Percentiles rank a stretch among this genome's conserved stretches.
These are phyloP conservation scores for Pelargonium myrrhifolium DNA, from an alignment of 441 rosid genomes.

Conservation along the genomic window DNA sequence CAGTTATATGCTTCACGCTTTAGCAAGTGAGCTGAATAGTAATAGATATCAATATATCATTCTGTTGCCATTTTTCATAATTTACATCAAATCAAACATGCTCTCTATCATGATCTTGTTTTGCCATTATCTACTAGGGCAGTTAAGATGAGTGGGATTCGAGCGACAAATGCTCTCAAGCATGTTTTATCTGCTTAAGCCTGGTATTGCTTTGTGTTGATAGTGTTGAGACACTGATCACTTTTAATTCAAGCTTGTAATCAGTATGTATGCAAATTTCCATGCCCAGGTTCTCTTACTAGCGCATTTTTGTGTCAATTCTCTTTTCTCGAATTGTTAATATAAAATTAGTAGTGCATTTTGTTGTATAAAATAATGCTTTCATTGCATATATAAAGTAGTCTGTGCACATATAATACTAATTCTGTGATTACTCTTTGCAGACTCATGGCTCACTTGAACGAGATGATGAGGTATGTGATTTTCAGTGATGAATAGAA, in stretches of 20 bases:
- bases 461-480: slow-evolving; percentile 86
- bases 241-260: not conserved
- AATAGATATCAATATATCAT: not conserved
- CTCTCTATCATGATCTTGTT: not conserved
- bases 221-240: not conserved
- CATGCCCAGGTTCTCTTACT: not conserved
- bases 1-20: slow-evolving; percentile 3
- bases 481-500: slow-evolving; percentile 17
- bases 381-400: not conserved
- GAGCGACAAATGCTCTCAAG: not conserved
- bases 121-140: not conserved
- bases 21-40: not conserved
- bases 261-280: not conserved
- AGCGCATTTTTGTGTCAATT: not conserved
- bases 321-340: not conserved
- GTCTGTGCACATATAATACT: slow-evolving; percentile 1
- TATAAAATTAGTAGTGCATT: not conserved
- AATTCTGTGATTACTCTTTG: slow-evolving; percentile 25
- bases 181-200: not conserved
- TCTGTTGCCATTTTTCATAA: not conserved
- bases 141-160: not conserved
- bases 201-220: not conserved
- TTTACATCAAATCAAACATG: not conserved
- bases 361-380: not conserved
- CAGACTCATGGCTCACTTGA: slow-evolving; percentile 74